A percentile compares a stretch with the other conserved stretches of the same genome.
These are phyloP conservation scores for Astrocystis sublimbata DNA, from an alignment of 495 filamentous ascomycete species.

Conservation along the genomic window DNA sequence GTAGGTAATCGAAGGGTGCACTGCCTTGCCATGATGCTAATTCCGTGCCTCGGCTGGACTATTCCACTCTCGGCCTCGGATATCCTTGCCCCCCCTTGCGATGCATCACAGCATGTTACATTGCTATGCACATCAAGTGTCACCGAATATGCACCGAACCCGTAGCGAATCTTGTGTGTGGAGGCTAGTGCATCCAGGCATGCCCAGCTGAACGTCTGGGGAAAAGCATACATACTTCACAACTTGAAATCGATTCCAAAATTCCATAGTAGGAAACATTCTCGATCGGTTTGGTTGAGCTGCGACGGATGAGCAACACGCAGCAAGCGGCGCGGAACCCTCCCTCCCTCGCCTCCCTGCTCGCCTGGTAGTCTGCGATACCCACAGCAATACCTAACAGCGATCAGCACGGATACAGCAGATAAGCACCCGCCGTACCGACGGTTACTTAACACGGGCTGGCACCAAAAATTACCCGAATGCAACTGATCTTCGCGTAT, in stretches of 20 bases:
- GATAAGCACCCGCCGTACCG: neutral
- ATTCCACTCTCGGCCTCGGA: neutral
- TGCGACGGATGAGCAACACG: neutral
- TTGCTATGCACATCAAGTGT: constrained; percentile 10
- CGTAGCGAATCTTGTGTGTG: constrained; percentile 3
- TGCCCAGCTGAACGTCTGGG: constrained; percentile 3
- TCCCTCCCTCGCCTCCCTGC: neutral
- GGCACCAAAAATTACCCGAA: neutral
- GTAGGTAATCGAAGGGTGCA: neutral
- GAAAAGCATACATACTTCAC: neutral
- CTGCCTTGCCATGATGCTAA: constrained; percentile 4
- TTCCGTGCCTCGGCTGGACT: constrained; percentile 6
- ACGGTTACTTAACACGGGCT: neutral
- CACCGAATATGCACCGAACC: constrained; percentile 18
- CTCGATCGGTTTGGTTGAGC: neutral
- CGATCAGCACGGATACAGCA: neutral
- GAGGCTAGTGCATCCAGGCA: constrained; percentile 5
- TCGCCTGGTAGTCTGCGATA: no score
- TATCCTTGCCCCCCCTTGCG: neutral
- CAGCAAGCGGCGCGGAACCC: neutral
- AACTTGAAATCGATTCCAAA: neutral
- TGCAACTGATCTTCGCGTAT: constrained; percentile 7
- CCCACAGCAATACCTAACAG: neutral
- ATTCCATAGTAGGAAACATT: constrained; percentile 5
- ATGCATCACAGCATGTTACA: constrained; percentile 11